Evolutionary conservation across 495 filamentous ascomycete species (phyloP).

Genomic region (Neurospora africana): DNA sequence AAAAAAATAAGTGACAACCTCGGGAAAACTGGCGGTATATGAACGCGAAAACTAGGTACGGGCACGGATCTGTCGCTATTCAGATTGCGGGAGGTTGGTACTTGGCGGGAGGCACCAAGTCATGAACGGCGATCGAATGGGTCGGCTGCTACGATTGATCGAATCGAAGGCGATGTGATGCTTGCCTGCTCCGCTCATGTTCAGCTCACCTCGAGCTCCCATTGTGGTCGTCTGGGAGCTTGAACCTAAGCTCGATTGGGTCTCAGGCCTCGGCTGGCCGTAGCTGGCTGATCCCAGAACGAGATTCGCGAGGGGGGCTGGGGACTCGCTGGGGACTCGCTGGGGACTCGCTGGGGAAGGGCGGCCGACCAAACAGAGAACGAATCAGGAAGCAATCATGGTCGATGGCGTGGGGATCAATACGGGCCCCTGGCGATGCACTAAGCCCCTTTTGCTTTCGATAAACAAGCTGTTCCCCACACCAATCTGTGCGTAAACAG

Average conservation of each 20-base stretch:
- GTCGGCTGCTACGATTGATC: background rate
- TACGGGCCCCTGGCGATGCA: conserved; percentile 6
- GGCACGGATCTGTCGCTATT: background rate
- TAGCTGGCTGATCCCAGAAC: background rate
- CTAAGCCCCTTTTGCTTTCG: conserved; percentile 20
- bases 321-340: background rate
- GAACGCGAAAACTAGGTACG: background rate
- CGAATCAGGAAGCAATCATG: conserved; percentile 9
- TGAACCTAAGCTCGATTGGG: background rate
- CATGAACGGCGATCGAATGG: background rate
- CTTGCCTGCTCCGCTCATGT: background rate
- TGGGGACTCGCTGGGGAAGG: background rate
- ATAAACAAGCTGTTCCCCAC: conserved; percentile 28
- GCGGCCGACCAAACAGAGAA: background rate
- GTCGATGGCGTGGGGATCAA: conserved; percentile 6
- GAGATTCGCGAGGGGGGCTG: background rate
- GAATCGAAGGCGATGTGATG: background rate
- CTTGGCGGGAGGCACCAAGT: background rate
- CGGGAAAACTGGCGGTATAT: background rate
- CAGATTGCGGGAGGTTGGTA: background rate
- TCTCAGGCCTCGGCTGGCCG: background rate
- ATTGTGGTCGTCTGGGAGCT: background rate
- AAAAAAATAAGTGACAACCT: background rate
- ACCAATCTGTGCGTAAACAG: conserved; percentile 23
- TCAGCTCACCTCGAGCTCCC: background rate